These are phyloP conservation scores for Auriscalpium vulgare DNA, from an alignment of 768 basidiomycete genomes.

Conservation along the genomic window DNA sequence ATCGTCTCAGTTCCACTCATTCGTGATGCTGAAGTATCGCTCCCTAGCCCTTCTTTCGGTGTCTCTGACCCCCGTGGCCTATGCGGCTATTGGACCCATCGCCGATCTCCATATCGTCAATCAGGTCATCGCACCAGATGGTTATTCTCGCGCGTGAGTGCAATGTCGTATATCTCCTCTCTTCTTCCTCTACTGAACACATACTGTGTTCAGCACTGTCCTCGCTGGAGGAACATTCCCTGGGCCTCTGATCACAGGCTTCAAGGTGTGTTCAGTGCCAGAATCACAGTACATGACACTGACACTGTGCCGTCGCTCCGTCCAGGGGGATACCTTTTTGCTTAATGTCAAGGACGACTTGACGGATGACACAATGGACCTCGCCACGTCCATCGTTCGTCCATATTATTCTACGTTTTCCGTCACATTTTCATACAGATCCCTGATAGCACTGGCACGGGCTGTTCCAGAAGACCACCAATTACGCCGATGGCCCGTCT, in stretches of 20 bases:
- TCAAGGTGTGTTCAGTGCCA: not conserved
- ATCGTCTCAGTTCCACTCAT: not conserved
- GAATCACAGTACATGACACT: too few species aligned
- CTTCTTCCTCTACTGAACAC: not conserved
- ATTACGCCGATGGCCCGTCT: slow-evolving; percentile 8
- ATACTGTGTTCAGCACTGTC: not conserved
- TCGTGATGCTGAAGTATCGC: not conserved
- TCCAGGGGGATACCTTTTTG: slow-evolving; percentile 1
- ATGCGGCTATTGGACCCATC: not conserved
- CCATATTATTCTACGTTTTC: not conserved
- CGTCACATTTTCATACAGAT: not conserved
- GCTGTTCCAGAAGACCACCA: slow-evolving; percentile 12
- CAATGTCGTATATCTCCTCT: not conserved
- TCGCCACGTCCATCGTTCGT: slow-evolving; percentile 9
- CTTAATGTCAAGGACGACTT: slow-evolving; percentile 2
- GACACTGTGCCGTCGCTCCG: too few species aligned
- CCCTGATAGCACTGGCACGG: slow-evolving; percentile 19
- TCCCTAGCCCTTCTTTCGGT: not conserved
- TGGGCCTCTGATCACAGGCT: not conserved
- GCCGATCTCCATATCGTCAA: not conserved
- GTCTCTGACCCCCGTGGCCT: not conserved
- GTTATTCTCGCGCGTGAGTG: not conserved
- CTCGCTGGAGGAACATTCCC: not conserved
- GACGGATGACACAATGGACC: not conserved
- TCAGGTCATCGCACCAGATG: not conserved